These are phyloP conservation scores for Botrytis porri DNA, from an alignment of 2,329 filamentous ascomycete species.

Conservation along the genomic window DNA sequence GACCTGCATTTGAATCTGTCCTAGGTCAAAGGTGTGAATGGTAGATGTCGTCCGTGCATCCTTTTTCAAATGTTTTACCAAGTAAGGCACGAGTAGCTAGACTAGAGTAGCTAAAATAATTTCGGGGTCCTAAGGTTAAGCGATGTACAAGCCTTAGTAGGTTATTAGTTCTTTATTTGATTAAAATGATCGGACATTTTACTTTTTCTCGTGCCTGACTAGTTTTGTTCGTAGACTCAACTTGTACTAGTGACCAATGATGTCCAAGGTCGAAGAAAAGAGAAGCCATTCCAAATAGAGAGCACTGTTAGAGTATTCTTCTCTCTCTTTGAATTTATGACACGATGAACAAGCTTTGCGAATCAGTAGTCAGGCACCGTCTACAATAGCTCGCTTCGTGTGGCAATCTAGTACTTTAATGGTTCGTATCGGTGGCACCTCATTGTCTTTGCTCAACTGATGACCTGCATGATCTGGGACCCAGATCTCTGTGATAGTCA, in stretches of 20 bases:
- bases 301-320: background rate
- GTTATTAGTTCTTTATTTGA: background rate
- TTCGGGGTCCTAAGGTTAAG: background rate
- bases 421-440: background rate
- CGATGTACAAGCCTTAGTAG: background rate
- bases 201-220: background rate
- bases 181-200: background rate
- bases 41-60: background rate
- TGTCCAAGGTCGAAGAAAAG: background rate
- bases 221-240: background rate
- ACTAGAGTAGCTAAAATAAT: background rate
- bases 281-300: background rate
- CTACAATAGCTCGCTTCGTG: background rate
- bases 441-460: background rate
- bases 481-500: background rate
- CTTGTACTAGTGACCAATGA: background rate
- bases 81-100: background rate
- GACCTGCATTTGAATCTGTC: background rate
- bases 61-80: background rate
- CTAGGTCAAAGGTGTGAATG: background rate
- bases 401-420: background rate
- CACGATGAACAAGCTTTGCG: background rate
- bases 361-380: background rate
- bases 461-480: background rate
- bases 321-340: background rate